A percentile compares a stretch with the other conserved stretches of the same genome.
These are phyloP conservation scores for Mrakia frigida DNA, from an alignment of 768 basidiomycete genomes.

Conservation along the genomic window DNA sequence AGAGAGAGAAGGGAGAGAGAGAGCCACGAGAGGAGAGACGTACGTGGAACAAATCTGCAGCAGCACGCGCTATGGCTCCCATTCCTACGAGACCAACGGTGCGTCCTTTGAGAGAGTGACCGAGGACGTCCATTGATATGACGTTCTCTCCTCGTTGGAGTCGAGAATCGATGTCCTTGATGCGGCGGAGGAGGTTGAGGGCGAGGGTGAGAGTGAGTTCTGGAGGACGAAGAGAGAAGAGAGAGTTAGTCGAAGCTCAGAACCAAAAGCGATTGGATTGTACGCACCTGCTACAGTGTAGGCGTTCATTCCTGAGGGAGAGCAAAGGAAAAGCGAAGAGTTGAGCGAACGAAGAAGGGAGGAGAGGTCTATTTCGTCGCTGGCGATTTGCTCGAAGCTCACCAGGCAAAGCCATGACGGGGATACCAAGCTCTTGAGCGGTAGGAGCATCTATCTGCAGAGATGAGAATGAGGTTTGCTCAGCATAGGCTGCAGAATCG, in stretches of 20 bases:
- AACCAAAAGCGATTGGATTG: background rate
- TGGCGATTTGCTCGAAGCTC: background rate
- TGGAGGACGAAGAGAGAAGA: background rate
- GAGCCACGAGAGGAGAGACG: too few relatives aligned
- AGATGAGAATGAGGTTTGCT: background rate
- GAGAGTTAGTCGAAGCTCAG: background rate
- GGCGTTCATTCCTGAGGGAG: slow-evolving; percentile 16
- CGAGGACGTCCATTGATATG: slow-evolving; percentile 18
- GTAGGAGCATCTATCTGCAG: slow-evolving; percentile 8
- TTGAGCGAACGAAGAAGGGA: background rate
- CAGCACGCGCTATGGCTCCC: slow-evolving; percentile 29
- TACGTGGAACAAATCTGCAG: slow-evolving; percentile 29
- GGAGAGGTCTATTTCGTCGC: background rate
- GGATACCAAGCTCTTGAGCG: slow-evolving; percentile 2
- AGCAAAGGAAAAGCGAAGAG: background rate
- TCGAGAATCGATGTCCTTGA: slow-evolving; percentile 8
- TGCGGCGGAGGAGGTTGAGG: slow-evolving; percentile 17
- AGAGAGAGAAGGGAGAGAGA: background rate
- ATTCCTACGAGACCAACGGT: slow-evolving; percentile 29
- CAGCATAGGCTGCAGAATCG: background rate
- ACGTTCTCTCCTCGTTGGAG: slow-evolving; percentile 4
- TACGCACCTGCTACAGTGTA: slow-evolving; percentile 21
- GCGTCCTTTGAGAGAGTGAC: slow-evolving; percentile 19
- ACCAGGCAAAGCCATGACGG: slow-evolving; percentile 1
- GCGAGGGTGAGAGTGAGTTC: slow-evolving; percentile 26